These are phyloP conservation scores for Astrothelium macrocarpum DNA, from an alignment of 495 filamentous ascomycete genomes.

Conservation along the genomic window DNA sequence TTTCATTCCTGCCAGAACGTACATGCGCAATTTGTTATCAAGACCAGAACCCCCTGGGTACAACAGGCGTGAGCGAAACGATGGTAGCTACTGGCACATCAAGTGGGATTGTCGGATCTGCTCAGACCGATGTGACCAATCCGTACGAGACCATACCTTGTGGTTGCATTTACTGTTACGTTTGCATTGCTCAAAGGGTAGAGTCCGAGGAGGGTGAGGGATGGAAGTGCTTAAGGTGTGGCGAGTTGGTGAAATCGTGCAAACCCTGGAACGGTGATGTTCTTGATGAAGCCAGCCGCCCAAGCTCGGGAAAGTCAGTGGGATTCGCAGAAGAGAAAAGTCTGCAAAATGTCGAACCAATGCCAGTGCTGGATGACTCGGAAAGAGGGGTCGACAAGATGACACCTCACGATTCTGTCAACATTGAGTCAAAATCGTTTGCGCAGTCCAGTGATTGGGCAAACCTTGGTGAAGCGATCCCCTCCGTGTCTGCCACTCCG, in stretches of 20 bases:
- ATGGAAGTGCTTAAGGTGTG: slow-evolving; percentile 90
- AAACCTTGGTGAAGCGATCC: background rate
- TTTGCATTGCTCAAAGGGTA: slow-evolving; percentile 84
- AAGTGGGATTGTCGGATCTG: slow-evolving; percentile 71
- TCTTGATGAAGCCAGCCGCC: slow-evolving; percentile 39
- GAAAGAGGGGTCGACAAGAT: background rate
- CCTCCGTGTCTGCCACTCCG: background rate
- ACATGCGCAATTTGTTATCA: slow-evolving; percentile 98
- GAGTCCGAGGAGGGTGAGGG: slow-evolving; percentile 93
- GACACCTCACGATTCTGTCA: background rate
- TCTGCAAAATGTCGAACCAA: background rate
- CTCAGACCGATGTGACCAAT: slow-evolving; percentile 91
- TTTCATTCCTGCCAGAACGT: slow-evolving; percentile 77
- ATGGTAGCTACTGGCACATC: slow-evolving; percentile 46
- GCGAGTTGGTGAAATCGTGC: slow-evolving; percentile 76
- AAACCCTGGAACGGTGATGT: slow-evolving; percentile 90
- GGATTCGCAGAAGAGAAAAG: slow-evolving; percentile 55
- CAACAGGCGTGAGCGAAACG: slow-evolving; percentile 51
- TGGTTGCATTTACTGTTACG: slow-evolving; percentile 90
- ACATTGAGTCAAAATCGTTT: background rate
- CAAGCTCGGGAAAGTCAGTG: slow-evolving; percentile 52
- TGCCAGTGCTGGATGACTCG: background rate
- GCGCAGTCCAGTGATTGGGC: background rate
- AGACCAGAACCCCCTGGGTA: slow-evolving; percentile 65
- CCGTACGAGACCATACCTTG: slow-evolving; percentile 89